Conservation (phyloP, 352 stramenopile species). For the Phytophthora capsici region DNA sequence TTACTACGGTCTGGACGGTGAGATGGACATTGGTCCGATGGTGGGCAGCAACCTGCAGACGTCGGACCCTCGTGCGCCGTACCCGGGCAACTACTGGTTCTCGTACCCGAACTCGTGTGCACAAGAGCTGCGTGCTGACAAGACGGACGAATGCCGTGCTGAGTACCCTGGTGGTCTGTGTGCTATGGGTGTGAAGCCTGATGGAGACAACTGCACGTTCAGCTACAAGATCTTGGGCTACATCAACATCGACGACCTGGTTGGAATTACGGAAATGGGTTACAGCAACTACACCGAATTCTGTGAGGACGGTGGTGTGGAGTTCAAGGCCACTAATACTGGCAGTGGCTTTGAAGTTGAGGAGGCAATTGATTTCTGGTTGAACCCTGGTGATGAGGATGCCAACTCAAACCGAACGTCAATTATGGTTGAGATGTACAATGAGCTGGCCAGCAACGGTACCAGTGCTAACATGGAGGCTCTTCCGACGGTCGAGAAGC, state of each 20-base stretch:
- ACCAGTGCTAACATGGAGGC: conserved; percentile 48
- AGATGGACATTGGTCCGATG: conserved; percentile 51
- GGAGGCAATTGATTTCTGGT: conserved; percentile 66
- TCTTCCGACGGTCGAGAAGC: conserved; percentile 46
- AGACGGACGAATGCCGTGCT: conserved; percentile 49
- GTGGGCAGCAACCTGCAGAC: conserved; percentile 52
- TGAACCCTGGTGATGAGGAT: conserved; percentile 43
- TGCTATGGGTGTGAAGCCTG: conserved; percentile 42
- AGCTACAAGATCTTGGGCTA: conserved; percentile 69
- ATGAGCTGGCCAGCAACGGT: conserved; percentile 42
- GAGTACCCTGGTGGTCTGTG: conserved; percentile 53
- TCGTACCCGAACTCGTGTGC: conserved; percentile 81
- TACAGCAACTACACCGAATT: conserved; percentile 70
- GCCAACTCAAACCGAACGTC: conserved; percentile 53
- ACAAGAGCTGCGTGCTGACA: conserved; percentile 45
- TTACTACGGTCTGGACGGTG: conserved; percentile 51
- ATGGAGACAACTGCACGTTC: conserved; percentile 70
- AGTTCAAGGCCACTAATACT: conserved; percentile 55
- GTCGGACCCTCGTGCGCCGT: conserved; percentile 59
- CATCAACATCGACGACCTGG: conserved; percentile 62
- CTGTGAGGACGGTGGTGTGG: conserved; percentile 57
- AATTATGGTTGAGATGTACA: conserved; percentile 61
- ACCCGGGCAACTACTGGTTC: conserved; percentile 84
- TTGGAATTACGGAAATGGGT: conserved; percentile 68
- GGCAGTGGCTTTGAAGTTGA: conserved; percentile 36